Percentiles rank a stretch among this genome's conserved stretches.
These are phyloP conservation scores for Penicillium palitans DNA, from an alignment of 2,329 filamentous ascomycete species.

Conservation along the genomic window DNA sequence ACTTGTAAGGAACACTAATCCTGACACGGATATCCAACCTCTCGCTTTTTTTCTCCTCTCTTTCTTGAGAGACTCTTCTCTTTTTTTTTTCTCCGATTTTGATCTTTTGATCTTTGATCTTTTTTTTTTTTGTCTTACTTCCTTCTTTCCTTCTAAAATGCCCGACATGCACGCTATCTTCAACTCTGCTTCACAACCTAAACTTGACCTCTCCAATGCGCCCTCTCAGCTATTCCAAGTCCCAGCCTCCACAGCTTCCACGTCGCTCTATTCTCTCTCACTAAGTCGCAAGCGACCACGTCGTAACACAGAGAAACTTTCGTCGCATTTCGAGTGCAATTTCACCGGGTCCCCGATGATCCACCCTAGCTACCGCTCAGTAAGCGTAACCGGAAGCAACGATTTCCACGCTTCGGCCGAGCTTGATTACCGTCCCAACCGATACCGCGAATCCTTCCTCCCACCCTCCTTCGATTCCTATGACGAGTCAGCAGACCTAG, in stretches of 20 bases:
- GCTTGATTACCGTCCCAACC: constrained; percentile 45
- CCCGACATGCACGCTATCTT: constrained; percentile 37
- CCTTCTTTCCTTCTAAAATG: constrained; percentile 16
- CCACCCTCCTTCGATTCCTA: constrained; percentile 31
- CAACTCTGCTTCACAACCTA: constrained; percentile 37
- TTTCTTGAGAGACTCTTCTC: background rate
- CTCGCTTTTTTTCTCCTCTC: constrained; percentile 2
- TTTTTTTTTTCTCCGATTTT: constrained; percentile 6
- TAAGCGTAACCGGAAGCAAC: constrained; percentile 27
- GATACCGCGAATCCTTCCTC: constrained; percentile 38
- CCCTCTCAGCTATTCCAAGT: constrained; percentile 41
- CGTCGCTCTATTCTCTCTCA: constrained; percentile 40
- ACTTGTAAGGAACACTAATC: background rate
- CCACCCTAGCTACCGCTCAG: constrained; percentile 42
- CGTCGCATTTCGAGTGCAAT: constrained; percentile 28
- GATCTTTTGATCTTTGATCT: background rate
- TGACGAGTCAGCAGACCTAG: constrained; percentile 23
- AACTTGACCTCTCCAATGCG: constrained; percentile 41
- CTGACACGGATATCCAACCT: constrained; percentile 3
- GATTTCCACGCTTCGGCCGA: constrained; percentile 32
- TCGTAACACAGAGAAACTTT: constrained; percentile 28
- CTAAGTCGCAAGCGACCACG: constrained; percentile 37
- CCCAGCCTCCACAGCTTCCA: constrained; percentile 40
- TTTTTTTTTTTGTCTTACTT: background rate
- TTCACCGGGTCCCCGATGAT: constrained; percentile 38